phyloP scores from a whole-genome alignment of 2,329 filamentous ascomycete species.

The Diaporthe batatas region DNA sequence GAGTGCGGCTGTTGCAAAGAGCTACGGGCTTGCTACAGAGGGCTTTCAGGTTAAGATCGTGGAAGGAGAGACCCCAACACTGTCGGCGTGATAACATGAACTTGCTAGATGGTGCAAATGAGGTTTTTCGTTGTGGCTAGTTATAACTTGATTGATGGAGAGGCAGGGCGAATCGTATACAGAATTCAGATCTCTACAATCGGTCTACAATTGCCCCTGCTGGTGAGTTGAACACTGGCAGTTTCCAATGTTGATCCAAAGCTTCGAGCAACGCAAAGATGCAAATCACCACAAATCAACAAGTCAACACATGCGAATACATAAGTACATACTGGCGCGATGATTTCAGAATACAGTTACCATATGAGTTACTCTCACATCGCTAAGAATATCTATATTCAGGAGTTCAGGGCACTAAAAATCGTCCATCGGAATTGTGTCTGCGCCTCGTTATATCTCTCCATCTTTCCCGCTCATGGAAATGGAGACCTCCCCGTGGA shows the following conservation, averaged over 20 bases:
- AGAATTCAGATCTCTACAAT: background rate
- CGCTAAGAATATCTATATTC: background rate
- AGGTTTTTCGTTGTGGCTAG: too few relatives aligned
- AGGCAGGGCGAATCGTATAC: background rate
- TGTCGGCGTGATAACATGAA: slow-evolving; percentile 5
- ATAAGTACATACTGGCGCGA: background rate
- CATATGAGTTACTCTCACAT: background rate
- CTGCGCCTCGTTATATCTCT: background rate
- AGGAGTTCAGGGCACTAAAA: too few relatives aligned
- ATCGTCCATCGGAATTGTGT: too few relatives aligned
- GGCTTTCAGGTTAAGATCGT: slow-evolving; percentile 63
- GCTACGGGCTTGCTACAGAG: slow-evolving; percentile 62
- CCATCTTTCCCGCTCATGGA: background rate
- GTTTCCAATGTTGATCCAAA: too few relatives aligned
- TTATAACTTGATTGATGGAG: too few relatives aligned
- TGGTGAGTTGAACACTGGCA: too few relatives aligned
- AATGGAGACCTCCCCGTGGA: background rate
- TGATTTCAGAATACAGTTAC: background rate
- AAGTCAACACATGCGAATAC: too few relatives aligned
- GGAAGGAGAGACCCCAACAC: slow-evolving; percentile 50
- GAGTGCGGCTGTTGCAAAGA: slow-evolving; percentile 66
- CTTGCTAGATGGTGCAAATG: background rate
- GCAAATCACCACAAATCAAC: background rate
- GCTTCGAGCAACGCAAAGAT: background rate
- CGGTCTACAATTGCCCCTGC: background rate